Percentiles rank a stretch among this genome's conserved stretches.
phyloP scores from a whole-genome alignment of 2,329 filamentous ascomycete genomes.

The Xylariales sp. region DNA sequence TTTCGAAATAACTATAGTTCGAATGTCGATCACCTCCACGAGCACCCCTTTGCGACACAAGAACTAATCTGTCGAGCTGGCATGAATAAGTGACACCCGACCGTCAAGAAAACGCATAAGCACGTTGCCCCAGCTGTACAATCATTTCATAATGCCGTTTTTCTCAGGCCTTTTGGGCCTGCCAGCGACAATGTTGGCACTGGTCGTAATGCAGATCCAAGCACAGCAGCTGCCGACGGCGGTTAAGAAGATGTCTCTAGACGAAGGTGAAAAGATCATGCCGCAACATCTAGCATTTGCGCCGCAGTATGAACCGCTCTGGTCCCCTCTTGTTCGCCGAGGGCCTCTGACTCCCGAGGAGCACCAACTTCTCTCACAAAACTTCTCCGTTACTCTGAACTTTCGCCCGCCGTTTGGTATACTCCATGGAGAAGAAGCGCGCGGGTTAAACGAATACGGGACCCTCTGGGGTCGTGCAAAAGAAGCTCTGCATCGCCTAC shows the following conservation, averaged over 20 bases:
- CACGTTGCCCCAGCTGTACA: background rate
- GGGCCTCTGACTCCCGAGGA: conserved; percentile 20
- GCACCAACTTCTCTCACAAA: conserved; percentile 20
- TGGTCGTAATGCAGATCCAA: conserved; percentile 34
- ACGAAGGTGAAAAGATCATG: conserved; percentile 71
- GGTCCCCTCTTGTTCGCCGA: conserved; percentile 25
- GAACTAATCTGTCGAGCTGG: background rate
- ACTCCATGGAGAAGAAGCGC: conserved; percentile 29
- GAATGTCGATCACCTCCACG: too few relatives aligned
- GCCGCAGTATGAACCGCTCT: conserved; percentile 17
- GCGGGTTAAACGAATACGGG: conserved; percentile 14
- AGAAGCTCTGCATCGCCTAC: conserved; percentile 41
- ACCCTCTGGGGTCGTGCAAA: conserved; percentile 37
- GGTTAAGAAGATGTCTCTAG: conserved; percentile 67
- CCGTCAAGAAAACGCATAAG: background rate
- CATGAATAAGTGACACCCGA: background rate
- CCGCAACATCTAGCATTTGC: conserved; percentile 58
- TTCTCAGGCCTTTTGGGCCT: conserved; percentile 30
- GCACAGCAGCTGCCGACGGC: conserved; percentile 48
- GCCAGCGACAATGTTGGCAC: conserved; percentile 39
- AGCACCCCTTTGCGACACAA: too few relatives aligned
- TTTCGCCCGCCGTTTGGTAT: conserved; percentile 48
- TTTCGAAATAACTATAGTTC: too few relatives aligned
- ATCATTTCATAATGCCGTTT: conserved; percentile 31
- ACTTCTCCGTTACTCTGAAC: conserved; percentile 28